These are phyloP conservation scores for Phytophthora colocasiae DNA, from an alignment of 352 stramenopile genomes.

Conservation along the genomic window DNA sequence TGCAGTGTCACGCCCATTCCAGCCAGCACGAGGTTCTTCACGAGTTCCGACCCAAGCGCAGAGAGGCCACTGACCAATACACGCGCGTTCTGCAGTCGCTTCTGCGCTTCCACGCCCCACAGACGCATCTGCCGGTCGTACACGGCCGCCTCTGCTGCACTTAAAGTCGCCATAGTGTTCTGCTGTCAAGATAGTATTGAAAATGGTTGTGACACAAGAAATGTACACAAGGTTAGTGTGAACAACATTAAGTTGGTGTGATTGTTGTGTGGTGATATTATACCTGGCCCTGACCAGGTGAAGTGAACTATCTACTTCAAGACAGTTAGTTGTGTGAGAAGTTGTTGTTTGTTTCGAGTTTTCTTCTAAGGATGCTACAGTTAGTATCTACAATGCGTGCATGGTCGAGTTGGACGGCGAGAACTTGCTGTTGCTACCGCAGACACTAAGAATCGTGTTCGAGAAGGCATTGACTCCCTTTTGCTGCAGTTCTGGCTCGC, in stretches of 20 bases:
- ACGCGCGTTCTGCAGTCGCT: slow-evolving; percentile 87
- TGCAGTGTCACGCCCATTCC: slow-evolving; percentile 95
- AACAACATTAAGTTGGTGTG: no score
- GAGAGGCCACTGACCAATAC: slow-evolving; percentile 91
- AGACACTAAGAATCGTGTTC: slow-evolving; percentile 32
- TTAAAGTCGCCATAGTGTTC: slow-evolving; percentile 51
- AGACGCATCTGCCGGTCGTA: slow-evolving; percentile 99
- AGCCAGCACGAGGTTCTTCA: slow-evolving; percentile 98
- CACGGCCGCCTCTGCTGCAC: slow-evolving; percentile 91
- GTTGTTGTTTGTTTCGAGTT: no score
- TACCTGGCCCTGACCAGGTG: no score
- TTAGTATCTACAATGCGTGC: neutral
- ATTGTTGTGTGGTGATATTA: no score
- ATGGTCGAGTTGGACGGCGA: slow-evolving; percentile 9
- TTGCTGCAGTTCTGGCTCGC: slow-evolving; percentile 24
- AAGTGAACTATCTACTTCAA: no score
- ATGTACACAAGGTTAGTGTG: neutral
- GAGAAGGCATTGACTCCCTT: slow-evolving; percentile 24
- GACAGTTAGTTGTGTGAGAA: no score
- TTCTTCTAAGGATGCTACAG: neutral
- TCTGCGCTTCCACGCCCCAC: slow-evolving; percentile 98
- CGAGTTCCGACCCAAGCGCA: slow-evolving; percentile 91
- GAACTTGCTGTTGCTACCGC: slow-evolving; percentile 23
- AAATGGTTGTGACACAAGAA: neutral
- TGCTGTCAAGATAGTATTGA: neutral